Percentiles rank a stretch among this genome's conserved stretches.
Evolutionary conservation across 352 stramenopile genomes (phyloP).

Genomic region (Globisporangium cederbergense): DNA sequence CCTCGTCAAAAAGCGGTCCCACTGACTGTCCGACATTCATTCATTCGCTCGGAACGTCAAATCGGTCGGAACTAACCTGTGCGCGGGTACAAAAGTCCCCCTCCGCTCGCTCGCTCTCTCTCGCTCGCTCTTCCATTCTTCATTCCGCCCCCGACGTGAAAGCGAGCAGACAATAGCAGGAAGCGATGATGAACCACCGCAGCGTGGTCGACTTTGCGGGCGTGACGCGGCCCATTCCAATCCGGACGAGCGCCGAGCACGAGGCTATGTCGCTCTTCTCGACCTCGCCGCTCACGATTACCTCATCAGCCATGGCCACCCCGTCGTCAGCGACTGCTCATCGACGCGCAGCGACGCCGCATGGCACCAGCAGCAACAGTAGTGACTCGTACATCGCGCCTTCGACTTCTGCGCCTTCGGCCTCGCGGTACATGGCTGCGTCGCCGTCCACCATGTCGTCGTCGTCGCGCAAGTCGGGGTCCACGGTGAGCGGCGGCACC

Average conservation of each 20-base stretch:
- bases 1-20: background rate
- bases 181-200: background rate
- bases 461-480: slow-evolving; percentile 10
- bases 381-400: slow-evolving; percentile 1
- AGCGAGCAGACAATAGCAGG: background rate
- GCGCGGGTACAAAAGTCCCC: slow-evolving; percentile 9
- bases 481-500: slow-evolving; percentile 4
- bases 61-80: background rate
- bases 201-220: background rate
- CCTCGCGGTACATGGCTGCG: background rate
- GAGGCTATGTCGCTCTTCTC: slow-evolving; percentile 16
- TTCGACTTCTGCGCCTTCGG: slow-evolving; percentile 12
- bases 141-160: slow-evolving; percentile 10
- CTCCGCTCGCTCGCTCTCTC: background rate
- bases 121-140: slow-evolving; percentile 8
- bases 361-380: background rate
- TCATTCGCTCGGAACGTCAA: slow-evolving; percentile 1
- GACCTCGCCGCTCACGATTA: slow-evolving; percentile 14
- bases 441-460: slow-evolving; percentile 9
- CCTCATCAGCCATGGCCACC: background rate
- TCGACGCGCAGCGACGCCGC: background rate
- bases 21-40: background rate
- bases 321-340: background rate
- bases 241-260: background rate
- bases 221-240: slow-evolving; percentile 3